Evolutionary conservation across 2,329 filamentous ascomycete genomes (phyloP), one percentile per base, ranked within the genome.

Genomic region (Fusarium illudens): DNA sequence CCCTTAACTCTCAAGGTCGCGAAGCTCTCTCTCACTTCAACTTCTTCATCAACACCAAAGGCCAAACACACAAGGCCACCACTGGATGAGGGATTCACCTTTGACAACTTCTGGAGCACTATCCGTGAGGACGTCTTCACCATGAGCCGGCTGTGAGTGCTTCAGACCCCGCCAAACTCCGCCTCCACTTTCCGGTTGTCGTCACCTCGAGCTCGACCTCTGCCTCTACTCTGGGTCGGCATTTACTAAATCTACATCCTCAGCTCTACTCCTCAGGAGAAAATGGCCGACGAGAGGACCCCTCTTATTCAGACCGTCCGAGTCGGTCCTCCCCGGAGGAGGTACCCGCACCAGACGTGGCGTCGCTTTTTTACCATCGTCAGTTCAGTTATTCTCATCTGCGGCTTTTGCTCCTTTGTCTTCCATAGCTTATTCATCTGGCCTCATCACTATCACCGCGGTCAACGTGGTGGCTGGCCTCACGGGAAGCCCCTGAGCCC

Each of bases 281-380:
- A 78, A 55, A 80, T 80, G 79, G 67, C 76, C 56, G 71, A 62
- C 76, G 90, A 93, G 81, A 83, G 82, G 59, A 91, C 89, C 52
- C 90, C 91, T 60, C 84, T 93, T 71, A 85, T 93, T 65, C 84
- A 88, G 72, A 89, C 86, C 53, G 86, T 92, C 62, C 84, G 75
- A 17, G 82, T 90, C 70, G 83, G 82, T 61, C 77, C 85, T 65
- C 81, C 82, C 62, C 82, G 82, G 71, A 82, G 79, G 67, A 82
- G 88, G 70, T 89, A 89, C 72, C 82, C 82, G 44, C 88, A 91
- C 70, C 83, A 86, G 68, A 85, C 84, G 27, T 76, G 89, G 46
- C 88, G 90, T 52, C 87, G 89, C 60, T 87, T 91, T 77, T 92
- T 89, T 75, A 90, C 88, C 39, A 82, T 92, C 59, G 83, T 86